A percentile compares a stretch with the other conserved stretches of the same genome.
Evolutionary conservation across 306 rosid species (phyloP).

Genomic region (Quercus bicolor): DNA sequence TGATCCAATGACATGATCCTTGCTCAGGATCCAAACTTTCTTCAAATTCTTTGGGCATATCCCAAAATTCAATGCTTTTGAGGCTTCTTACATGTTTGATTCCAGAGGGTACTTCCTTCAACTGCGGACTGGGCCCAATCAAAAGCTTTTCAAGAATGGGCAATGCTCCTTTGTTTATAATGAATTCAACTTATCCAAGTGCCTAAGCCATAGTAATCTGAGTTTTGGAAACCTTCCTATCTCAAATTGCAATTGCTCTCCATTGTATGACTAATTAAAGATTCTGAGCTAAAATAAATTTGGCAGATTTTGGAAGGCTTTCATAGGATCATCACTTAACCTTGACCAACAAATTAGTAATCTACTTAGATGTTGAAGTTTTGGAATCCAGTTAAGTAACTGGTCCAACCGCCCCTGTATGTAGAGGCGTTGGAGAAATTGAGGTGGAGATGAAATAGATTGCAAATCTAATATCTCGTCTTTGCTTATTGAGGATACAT

Average conservation of each 20-base stretch:
- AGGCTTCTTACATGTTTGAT: too few species aligned
- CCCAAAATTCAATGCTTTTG: too few species aligned
- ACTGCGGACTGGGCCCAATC: too few species aligned
- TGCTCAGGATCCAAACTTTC: too few species aligned
- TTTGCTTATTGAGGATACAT: neutral
- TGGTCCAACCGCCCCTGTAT: neutral
- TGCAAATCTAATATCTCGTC: constrained; percentile 2
- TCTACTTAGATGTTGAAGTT: neutral
- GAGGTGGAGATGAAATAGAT: neutral
- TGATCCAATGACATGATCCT: too few species aligned
- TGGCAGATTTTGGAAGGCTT: neutral
- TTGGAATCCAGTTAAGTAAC: constrained; percentile 6
- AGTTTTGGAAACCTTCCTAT: too few species aligned
- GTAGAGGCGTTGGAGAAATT: neutral
- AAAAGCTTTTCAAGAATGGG: too few species aligned
- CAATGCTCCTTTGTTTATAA: too few species aligned
- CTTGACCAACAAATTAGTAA: neutral
- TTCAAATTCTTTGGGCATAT: too few species aligned
- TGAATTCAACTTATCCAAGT: too few species aligned
- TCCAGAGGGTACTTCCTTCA: too few species aligned
- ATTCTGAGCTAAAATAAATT: neutral
- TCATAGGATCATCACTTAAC: neutral
- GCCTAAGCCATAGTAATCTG: too few species aligned
- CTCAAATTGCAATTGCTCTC: neutral
- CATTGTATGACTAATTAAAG: neutral